phyloP scores from a whole-genome alignment of 1,284 basidiomycete genomes.

The Athelia psychrophila region DNA sequence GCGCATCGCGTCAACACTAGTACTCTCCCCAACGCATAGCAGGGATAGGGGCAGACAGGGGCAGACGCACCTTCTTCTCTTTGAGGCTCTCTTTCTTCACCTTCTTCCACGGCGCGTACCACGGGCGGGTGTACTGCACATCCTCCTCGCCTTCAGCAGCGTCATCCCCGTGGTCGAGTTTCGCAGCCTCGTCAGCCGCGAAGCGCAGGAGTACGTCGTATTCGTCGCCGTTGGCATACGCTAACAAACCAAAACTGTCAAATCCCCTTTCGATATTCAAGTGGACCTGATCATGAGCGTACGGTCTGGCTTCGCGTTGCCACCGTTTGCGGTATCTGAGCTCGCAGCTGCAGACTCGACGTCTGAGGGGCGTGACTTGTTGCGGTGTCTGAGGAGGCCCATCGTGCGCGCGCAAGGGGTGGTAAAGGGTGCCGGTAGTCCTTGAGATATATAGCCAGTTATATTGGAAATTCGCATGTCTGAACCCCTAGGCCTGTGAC shows the following conservation, averaged over 20 bases:
- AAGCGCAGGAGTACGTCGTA: conserved; percentile 4
- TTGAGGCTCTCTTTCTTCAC: conserved; percentile 21
- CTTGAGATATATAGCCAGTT: no score
- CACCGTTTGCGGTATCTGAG: neutral
- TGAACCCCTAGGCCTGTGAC: no score
- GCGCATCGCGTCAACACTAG: neutral
- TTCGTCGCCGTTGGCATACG: conserved; percentile 2
- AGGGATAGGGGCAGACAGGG: no score
- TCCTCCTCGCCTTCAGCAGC: conserved; percentile 12
- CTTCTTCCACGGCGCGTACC: conserved; percentile 37
- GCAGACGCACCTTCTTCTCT: conserved; percentile 24
- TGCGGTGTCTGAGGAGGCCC: neutral
- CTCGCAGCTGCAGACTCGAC: neutral
- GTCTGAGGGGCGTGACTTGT: neutral
- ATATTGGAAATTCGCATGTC: no score
- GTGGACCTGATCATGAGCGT: neutral
- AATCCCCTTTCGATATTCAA: neutral
- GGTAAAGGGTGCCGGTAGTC: no score
- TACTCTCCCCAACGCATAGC: conserved; percentile 10
- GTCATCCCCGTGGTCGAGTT: conserved; percentile 8
- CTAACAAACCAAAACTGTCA: no score
- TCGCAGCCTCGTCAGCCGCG: conserved; percentile 6
- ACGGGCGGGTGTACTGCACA: conserved; percentile 11
- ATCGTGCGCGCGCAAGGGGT: neutral
- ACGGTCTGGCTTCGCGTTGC: neutral